Conservation (phyloP, 2,329 filamentous ascomycete genomes). For the Phialophora expanda region DNA sequence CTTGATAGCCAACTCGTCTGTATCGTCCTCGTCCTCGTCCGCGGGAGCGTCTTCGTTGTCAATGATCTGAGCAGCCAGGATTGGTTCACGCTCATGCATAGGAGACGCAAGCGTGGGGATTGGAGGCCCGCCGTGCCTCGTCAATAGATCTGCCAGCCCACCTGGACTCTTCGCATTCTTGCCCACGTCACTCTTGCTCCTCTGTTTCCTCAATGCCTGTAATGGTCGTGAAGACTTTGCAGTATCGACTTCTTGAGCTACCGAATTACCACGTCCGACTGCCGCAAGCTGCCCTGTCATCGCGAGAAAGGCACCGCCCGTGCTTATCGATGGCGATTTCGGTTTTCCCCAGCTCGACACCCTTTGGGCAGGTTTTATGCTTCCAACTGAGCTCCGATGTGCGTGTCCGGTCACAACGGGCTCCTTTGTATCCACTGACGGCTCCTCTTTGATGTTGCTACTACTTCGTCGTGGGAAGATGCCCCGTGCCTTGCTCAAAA, state of each 20-base stretch:
- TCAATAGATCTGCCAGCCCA: slow-evolving; percentile 59
- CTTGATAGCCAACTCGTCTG: slow-evolving; percentile 45
- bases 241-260: slow-evolving; percentile 58
- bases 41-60: slow-evolving; percentile 45
- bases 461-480: slow-evolving; percentile 50
- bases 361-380: slow-evolving; percentile 44
- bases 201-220: slow-evolving; percentile 44
- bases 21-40: slow-evolving; percentile 55
- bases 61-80: slow-evolving; percentile 32
- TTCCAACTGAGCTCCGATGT: slow-evolving; percentile 38
- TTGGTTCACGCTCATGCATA: slow-evolving; percentile 43
- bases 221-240: slow-evolving; percentile 38
- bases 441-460: slow-evolving; percentile 53
- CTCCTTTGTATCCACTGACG: slow-evolving; percentile 19
- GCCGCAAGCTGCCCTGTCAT: slow-evolving; percentile 54
- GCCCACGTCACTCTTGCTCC: slow-evolving; percentile 64
- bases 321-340: slow-evolving; percentile 50
- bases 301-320: slow-evolving; percentile 50
- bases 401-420: slow-evolving; percentile 18
- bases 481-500: slow-evolving; percentile 45
- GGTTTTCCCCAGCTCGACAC: slow-evolving; percentile 48
- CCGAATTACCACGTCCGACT: slow-evolving; percentile 61
- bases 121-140: slow-evolving; percentile 63
- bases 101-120: slow-evolving; percentile 61
- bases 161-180: slow-evolving; percentile 50